phyloP scores from a whole-genome alignment of 805 yeast genomes.

The Starmerella geochares region DNA sequence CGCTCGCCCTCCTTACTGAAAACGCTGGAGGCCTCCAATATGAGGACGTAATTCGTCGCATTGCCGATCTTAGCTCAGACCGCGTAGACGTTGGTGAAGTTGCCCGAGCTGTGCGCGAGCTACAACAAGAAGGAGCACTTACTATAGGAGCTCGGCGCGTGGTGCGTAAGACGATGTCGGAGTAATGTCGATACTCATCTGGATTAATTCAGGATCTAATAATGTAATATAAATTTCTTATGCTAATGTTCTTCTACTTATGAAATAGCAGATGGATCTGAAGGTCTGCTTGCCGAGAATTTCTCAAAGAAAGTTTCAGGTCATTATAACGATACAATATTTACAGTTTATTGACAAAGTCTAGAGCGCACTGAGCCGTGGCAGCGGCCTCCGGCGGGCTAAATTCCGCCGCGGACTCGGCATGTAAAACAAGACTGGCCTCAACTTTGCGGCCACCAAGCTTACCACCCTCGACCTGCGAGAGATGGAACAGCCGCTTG shows the following conservation, averaged over 20 bases:
- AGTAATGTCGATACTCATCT: neutral
- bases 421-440: conserved; percentile 38
- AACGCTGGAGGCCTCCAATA: conserved; percentile 16
- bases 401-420: conserved; percentile 14
- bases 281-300: too few species aligned
- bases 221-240: neutral
- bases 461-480: conserved; percentile 47
- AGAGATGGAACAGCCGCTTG: conserved; percentile 35
- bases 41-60: conserved; percentile 22
- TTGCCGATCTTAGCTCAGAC: conserved; percentile 22
- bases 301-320: neutral
- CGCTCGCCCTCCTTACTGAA: conserved; percentile 18
- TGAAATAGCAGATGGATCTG: too few species aligned
- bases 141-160: conserved; percentile 19
- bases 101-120: conserved; percentile 16
- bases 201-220: neutral
- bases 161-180: conserved; percentile 14
- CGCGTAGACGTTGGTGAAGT: conserved; percentile 21
- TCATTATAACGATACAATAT: neutral
- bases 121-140: conserved; percentile 23
- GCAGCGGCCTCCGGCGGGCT: conserved; percentile 12
- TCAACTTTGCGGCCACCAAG: conserved; percentile 47
- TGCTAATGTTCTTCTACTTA: neutral
- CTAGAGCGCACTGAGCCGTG: conserved; percentile 17
- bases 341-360: conserved; percentile 13